A percentile compares a stretch with the other conserved stretches of the same genome.
phyloP scores from a whole-genome alignment of 1,284 basidiomycete genomes.

The Ceratobasidium papillatum region DNA sequence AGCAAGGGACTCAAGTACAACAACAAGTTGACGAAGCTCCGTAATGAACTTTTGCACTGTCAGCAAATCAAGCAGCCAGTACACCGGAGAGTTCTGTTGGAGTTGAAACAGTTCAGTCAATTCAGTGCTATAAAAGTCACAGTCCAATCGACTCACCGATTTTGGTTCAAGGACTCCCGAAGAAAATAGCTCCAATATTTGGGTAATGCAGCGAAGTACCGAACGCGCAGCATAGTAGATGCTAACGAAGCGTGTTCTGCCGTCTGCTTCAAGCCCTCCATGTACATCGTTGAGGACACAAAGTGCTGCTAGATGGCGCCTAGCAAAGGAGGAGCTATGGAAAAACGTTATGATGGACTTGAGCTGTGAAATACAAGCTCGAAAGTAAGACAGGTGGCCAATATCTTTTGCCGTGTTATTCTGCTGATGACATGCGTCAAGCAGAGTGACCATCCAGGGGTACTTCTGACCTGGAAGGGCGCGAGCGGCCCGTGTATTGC shows the following conservation, averaged over 20 bases:
- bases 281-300: slow-evolving; percentile 41
- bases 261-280: slow-evolving; percentile 50
- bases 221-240: slow-evolving; percentile 44
- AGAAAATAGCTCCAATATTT: slow-evolving; percentile 14
- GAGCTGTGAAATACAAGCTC: slow-evolving; percentile 45
- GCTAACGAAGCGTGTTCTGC: slow-evolving; percentile 51
- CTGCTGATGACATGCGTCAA: slow-evolving; percentile 52
- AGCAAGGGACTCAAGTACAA: slow-evolving; percentile 38
- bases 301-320: slow-evolving; percentile 45
- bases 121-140: neutral
- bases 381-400: slow-evolving; percentile 48
- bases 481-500: slow-evolving; percentile 50
- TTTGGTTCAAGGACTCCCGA: slow-evolving; percentile 11
- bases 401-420: slow-evolving; percentile 51
- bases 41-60: neutral
- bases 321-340: slow-evolving; percentile 49
- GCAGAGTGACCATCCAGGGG: slow-evolving; percentile 49
- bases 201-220: neutral
- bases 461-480: slow-evolving; percentile 45
- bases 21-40: slow-evolving; percentile 29
- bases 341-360: slow-evolving; percentile 47
- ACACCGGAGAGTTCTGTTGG: slow-evolving; percentile 8
- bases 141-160: neutral
- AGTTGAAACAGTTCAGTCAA: neutral
- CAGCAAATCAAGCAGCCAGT: slow-evolving; percentile 25